phyloP scores from a whole-genome alignment of 2,329 filamentous ascomycete species.

The Pseudocercospora eumusae region DNA sequence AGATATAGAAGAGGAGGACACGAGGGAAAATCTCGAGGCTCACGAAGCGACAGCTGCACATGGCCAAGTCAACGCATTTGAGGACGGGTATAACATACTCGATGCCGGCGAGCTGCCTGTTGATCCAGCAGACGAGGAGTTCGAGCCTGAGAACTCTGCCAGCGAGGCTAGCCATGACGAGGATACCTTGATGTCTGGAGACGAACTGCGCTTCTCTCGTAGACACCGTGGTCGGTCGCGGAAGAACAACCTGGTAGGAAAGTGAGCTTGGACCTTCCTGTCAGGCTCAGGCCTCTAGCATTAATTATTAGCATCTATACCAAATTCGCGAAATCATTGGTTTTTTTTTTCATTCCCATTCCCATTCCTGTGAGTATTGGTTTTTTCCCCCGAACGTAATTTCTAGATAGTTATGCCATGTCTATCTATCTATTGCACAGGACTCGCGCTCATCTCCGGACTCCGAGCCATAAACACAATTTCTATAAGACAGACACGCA shows the following conservation, averaged over 20 bases:
- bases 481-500: too few species aligned
- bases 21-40: neutral
- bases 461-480: too few species aligned
- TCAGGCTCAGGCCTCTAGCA: too few species aligned
- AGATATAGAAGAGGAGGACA: neutral
- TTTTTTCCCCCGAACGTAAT: too few species aligned
- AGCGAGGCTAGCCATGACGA: neutral
- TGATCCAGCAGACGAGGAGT: conserved; percentile 21
- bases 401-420: too few species aligned
- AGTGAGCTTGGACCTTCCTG: too few species aligned
- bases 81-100: conserved; percentile 5
- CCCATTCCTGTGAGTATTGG: too few species aligned
- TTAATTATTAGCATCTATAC: too few species aligned
- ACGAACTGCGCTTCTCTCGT: neutral
- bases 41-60: neutral
- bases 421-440: too few species aligned
- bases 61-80: neutral
- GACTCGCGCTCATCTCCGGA: too few species aligned
- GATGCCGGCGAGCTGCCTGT: neutral
- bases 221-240: neutral
- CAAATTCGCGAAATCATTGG: too few species aligned
- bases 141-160: conserved; percentile 19
- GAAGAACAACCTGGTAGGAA: neutral
- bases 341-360: too few species aligned
- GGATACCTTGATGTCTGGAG: neutral